These are phyloP conservation scores for Globisporangium cederbergense DNA, from an alignment of 352 stramenopile genomes.

Conservation along the genomic window DNA sequence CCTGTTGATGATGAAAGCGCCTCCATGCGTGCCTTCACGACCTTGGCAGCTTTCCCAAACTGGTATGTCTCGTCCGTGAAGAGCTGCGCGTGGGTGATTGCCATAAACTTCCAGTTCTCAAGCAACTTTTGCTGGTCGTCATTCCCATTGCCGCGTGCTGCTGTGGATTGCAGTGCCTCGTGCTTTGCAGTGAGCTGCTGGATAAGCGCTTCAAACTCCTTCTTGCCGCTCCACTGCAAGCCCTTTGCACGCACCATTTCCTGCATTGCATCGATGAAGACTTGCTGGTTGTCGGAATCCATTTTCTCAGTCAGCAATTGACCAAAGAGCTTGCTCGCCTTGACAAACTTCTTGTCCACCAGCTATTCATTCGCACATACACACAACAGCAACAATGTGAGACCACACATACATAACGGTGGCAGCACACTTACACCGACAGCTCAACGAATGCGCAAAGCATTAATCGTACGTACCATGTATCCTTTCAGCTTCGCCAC, in stretches of 20 bases:
- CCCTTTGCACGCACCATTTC: slow-evolving; percentile 45
- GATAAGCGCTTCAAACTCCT: slow-evolving; percentile 52
- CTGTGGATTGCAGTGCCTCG: slow-evolving; percentile 20
- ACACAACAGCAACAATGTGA: neutral
- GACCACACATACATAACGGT: neutral
- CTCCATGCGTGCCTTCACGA: slow-evolving; percentile 52
- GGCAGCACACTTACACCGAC: neutral
- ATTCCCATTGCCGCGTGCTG: slow-evolving; percentile 4
- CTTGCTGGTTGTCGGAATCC: slow-evolving; percentile 24
- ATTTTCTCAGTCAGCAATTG: slow-evolving; percentile 47
- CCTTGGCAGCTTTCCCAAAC: slow-evolving; percentile 69
- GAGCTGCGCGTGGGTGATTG: slow-evolving; percentile 58
- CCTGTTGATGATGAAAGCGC: slow-evolving; percentile 11
- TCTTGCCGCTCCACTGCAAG: slow-evolving; percentile 39
- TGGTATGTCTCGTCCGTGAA: slow-evolving; percentile 82
- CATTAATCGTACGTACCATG: slow-evolving; percentile 37
- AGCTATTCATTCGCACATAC: slow-evolving; percentile 23
- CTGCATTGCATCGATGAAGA: slow-evolving; percentile 48
- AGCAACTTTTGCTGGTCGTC: slow-evolving; percentile 15
- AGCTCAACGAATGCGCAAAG: neutral
- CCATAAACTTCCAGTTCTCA: slow-evolving; percentile 51
- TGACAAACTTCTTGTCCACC: slow-evolving; percentile 74
- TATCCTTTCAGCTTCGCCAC: slow-evolving; percentile 61
- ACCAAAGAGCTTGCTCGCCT: slow-evolving; percentile 54
- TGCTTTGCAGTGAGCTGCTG: slow-evolving; percentile 36